Base-by-base conservation (phyloP, 2,329 filamentous ascomycete species). In the Alternaria longipes region DNA sequence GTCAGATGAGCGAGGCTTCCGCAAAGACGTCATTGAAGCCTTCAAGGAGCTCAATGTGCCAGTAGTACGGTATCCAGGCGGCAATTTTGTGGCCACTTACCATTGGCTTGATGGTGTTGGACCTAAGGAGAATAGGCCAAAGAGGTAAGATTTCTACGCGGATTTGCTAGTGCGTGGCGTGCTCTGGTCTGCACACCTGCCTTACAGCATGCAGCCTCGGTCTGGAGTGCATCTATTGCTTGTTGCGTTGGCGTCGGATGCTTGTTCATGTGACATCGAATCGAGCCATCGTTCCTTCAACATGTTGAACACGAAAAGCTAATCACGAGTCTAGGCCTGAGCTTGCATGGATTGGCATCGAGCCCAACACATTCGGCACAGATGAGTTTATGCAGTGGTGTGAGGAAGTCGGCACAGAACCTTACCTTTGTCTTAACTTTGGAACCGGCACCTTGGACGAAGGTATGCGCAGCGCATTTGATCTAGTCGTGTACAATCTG, bases 331-430 rank as follows among this genome's bases (percentile, higher is more conserved):
- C 30, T 71, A 85, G 90, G 68, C 90, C 89, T 1, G 92, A 95
- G 73, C 84, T 95, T 54, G 92, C 92, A 5, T 95, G 92, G 92
- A 82, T 91, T 20, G 90, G 89, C 34, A 86, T 86, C 1, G 92
- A 95, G 81, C 87, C 84, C 28, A 95, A 95, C 76, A 83, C 90
- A 63, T 94, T 95, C 72, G 92, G 92, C 59, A 95, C 92, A 0
- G 91, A 95, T 76, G 92, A 95, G 81, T 95, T 95, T 79, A 87
- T 95, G 85, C 85, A 89, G 68, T 94, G 91, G 91, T 92, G 91
- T 65, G 84, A 89, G 67, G 82, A 86, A 9, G 86, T 93, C 8
- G 87, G 87, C 24, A 90, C 91, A 0, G 90, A 94, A 81, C 92
- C 92, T 5, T 95, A 93, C 76, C 83, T 95, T 41, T 90, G 87